Evolutionary conservation across 2,329 filamentous ascomycete genomes (phyloP), one percentile per base, ranked within the genome.

Genomic region (Hyphodiscus sp.): DNA sequence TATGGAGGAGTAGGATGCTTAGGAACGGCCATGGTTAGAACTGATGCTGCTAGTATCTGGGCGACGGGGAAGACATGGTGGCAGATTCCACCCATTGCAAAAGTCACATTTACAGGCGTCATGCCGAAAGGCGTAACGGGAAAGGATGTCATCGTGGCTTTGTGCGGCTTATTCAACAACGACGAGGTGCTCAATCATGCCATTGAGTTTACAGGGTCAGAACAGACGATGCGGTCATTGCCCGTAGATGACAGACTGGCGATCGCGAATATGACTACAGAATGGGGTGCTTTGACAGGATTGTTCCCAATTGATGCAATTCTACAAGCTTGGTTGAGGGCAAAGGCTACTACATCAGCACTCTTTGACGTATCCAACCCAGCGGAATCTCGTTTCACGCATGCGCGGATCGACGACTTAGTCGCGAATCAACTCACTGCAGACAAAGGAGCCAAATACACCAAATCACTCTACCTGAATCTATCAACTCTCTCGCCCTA

Each of bases 71-170:
- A 78, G 60, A 96, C 87, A 0, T 96, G 91, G 91, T 95, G 83
- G 83, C 88, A 95, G 72, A 80, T 94, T 20, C 92, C 92, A 0
- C 89, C 90, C 0, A 81, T 95, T 26, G 89, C 87, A 1, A 86
- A 87, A 70, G 81, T 96, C 20, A 91, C 81, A 0, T 76, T 97
- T 11, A 88, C 79, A 0, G 91, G 91, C 7, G 70, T 81, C 0
- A 73, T 96, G 7, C 91, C 89, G 0, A 73, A 75, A 1, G 91
- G 91, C 11, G 91, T 96, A 1, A 90, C 87, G 0, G 92, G 91
- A 29, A 97, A 99, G 71, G 94, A 97, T 69, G 87, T 96, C 13
- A 97, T 97, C 60, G 81, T 96, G 23, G 89, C 90, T 0, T 78
- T 97, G 1, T 95, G 89, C 62, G 89, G 87, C 1, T 72, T 96